Evolutionary conservation across 345 rosid genomes (phyloP).

Genomic region (Jatropha curcas): DNA sequence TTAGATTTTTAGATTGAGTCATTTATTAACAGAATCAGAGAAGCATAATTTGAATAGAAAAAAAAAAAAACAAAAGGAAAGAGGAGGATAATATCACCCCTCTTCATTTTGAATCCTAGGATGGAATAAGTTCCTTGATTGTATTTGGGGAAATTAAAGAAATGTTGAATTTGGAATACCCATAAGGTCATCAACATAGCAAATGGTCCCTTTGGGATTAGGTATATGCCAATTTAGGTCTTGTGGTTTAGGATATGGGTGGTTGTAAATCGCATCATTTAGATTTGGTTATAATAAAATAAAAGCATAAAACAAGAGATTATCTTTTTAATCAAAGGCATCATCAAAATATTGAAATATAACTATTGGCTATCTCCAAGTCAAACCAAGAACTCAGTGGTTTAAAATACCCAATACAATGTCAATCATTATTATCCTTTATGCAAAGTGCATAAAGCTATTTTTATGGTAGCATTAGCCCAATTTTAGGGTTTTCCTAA

Average conservation of each 20-base stretch:
- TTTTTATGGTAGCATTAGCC: not conserved
- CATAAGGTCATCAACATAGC: not conserved
- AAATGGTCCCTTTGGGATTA: not conserved
- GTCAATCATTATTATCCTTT: not conserved
- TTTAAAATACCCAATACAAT: not conserved
- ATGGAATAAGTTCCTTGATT: not conserved
- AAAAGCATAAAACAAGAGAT: not conserved
- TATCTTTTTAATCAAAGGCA: not conserved
- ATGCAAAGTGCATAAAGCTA: not conserved
- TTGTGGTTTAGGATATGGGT: not conserved
- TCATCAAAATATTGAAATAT: not conserved
- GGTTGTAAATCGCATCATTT: not conserved
- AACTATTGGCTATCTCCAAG: not conserved
- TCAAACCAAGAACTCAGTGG: not conserved
- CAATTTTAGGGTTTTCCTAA: not conserved
- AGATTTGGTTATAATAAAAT: not conserved
- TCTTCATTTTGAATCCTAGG: not conserved
- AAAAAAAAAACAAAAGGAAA: no score
- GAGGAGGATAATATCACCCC: not conserved
- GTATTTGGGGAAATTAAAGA: no score
- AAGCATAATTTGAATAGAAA: no score
- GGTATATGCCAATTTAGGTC: slow-evolving; percentile 1
- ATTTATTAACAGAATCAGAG: no score
- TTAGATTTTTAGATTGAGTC: no score
- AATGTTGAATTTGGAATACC: not conserved